A percentile compares a stretch with the other conserved stretches of the same genome.
Evolutionary conservation across 331 rosid genomes (phyloP).

Genomic region (Quercus phellos): DNA sequence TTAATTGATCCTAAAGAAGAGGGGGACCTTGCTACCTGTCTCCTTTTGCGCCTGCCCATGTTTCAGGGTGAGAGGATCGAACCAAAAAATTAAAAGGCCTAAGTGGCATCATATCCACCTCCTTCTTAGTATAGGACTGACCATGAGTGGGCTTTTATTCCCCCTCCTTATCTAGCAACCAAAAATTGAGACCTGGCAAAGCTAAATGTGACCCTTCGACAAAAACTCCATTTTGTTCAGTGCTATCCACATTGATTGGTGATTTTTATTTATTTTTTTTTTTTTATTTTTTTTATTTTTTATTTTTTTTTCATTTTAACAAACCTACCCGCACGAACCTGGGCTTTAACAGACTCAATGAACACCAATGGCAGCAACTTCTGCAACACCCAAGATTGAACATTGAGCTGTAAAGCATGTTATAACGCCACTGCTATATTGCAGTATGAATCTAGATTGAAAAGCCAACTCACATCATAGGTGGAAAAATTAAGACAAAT

Average conservation of each 20-base stretch:
- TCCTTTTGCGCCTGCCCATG: no score
- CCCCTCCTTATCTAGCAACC: no score
- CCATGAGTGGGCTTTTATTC: no score
- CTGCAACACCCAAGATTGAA: neutral
- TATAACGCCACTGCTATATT: neutral
- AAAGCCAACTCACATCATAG: conserved; percentile 6
- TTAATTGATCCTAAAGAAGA: no score
- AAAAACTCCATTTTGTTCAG: neutral
- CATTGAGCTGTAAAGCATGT: neutral
- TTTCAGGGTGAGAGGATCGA: no score
- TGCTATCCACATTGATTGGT: neutral
- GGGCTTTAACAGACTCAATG: neutral
- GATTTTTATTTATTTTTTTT: neutral
- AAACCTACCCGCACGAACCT: neutral
- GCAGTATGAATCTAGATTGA: neutral
- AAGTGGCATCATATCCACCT: no score
- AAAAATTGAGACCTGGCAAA: no score
- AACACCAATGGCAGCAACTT: neutral
- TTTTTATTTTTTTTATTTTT: no score
- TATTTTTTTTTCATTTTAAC: neutral
- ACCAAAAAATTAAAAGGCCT: no score
- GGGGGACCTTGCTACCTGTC: no score
- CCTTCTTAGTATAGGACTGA: no score
- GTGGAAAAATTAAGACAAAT: neutral
- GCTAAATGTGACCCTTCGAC: no score